These are phyloP conservation scores for Aegilops umbellulata DNA, from an alignment of 176 grass and related monocot genomes.

Conservation along the genomic window DNA sequence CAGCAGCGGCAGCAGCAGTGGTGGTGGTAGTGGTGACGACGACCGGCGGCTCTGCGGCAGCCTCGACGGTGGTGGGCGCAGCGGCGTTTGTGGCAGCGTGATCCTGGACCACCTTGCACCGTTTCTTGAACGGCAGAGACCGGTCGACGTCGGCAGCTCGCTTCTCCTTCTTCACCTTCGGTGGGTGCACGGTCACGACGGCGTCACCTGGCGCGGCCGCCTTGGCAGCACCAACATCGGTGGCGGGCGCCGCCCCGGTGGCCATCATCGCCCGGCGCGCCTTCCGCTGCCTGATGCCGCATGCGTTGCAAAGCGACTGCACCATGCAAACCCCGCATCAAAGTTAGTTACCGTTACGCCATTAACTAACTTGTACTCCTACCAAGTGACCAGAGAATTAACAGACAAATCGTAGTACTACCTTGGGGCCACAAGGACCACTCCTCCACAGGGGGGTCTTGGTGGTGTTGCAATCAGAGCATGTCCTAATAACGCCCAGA, in stretches of 20 bases:
- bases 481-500: constrained; percentile 72
- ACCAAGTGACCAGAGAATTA: background rate
- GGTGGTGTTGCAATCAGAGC: constrained; percentile 96
- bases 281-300: constrained; percentile 96
- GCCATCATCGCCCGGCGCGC: constrained; percentile 75
- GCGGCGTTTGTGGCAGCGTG: background rate
- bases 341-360: background rate
- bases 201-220: constrained; percentile 3
- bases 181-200: background rate
- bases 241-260: constrained; percentile 10
- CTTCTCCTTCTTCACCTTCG: constrained; percentile 77
- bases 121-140: constrained; percentile 93
- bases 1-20: background rate
- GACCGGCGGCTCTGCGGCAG: background rate
- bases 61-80: background rate
- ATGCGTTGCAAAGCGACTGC: constrained; percentile 99
- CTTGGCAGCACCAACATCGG: constrained; percentile 1
- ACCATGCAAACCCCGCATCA: constrained; percentile 27
- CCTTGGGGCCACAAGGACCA: constrained; percentile 96
- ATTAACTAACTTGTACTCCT: background rate
- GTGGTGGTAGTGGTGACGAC: background rate
- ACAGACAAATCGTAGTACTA: background rate
- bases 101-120: constrained; percentile 69
- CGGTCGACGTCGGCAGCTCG: constrained; percentile 47
- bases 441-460: constrained; percentile 98